Evolutionary conservation across 2,329 filamentous ascomycete genomes (phyloP).

Genomic region (Beauveria sp.): DNA sequence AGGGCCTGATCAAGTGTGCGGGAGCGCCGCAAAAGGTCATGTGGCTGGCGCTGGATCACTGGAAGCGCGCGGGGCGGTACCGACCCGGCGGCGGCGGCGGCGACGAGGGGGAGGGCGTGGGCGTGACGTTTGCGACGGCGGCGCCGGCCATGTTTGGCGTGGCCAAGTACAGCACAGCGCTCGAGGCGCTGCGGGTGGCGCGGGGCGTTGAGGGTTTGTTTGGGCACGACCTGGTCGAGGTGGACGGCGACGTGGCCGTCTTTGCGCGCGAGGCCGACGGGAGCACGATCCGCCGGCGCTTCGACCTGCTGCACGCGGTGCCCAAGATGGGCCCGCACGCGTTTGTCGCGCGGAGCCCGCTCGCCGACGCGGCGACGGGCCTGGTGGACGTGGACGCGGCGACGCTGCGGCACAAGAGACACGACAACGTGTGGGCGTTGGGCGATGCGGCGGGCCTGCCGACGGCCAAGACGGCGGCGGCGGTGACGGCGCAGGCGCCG

Average conservation of each 20-base stretch:
- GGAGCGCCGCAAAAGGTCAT: constrained; percentile 55
- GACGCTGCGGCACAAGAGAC: constrained; percentile 46
- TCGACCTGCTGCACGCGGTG: constrained; percentile 49
- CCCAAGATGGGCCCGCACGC: constrained; percentile 52
- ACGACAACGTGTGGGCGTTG: constrained; percentile 49
- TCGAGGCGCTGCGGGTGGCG: constrained; percentile 46
- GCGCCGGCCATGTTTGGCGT: constrained; percentile 52
- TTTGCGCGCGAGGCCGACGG: constrained; percentile 30
- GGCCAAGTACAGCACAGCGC: constrained; percentile 47
- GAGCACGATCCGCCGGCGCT: constrained; percentile 36
- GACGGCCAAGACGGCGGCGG: constrained; percentile 49
- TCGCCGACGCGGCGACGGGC: constrained; percentile 42
- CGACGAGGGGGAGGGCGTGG: constrained; percentile 31
- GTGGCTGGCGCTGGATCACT: constrained; percentile 54
- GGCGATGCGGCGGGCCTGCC: constrained; percentile 53
- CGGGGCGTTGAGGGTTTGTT: constrained; percentile 51
- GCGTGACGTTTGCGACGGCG: constrained; percentile 48
- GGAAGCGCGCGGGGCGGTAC: constrained; percentile 47
- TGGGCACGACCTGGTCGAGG: constrained; percentile 45
- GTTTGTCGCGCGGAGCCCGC: constrained; percentile 43
- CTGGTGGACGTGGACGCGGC: constrained; percentile 50
- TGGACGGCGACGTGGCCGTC: constrained; percentile 45
- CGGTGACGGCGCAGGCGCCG: constrained; percentile 43
- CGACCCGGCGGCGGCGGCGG: constrained; percentile 28
- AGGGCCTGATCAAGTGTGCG: constrained; percentile 52